phyloP scores from a whole-genome alignment of 192 early-diverging fungal species.

The Spinellus fusiger region DNA sequence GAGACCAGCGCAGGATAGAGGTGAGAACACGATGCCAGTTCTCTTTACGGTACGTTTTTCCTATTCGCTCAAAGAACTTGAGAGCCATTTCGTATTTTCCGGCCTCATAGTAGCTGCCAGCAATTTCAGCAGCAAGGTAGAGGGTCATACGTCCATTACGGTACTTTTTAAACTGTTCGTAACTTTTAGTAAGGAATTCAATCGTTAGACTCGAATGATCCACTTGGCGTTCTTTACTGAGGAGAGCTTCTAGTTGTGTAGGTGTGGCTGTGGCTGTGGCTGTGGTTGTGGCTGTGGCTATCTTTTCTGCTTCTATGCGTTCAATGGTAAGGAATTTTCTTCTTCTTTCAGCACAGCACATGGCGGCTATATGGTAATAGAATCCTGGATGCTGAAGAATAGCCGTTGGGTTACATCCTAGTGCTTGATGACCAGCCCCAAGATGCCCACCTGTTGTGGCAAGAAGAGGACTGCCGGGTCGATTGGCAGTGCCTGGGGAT shows the following conservation, averaged over 20 bases:
- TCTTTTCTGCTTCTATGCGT: not conserved
- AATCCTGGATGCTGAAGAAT: slow-evolving; percentile 83
- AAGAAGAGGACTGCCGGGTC: slow-evolving; percentile 28
- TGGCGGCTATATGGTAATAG: slow-evolving; percentile 74
- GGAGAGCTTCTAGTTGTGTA: not conserved
- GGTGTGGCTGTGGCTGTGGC: not conserved
- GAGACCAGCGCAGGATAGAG: slow-evolving; percentile 57
- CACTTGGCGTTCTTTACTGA: slow-evolving; percentile 42
- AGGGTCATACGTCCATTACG: slow-evolving; percentile 74
- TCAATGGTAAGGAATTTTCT: slow-evolving; percentile 47
- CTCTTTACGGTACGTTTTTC: slow-evolving; percentile 86
- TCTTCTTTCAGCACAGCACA: slow-evolving; percentile 66
- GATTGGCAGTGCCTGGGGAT: slow-evolving; percentile 12
- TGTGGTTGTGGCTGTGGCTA: not conserved
- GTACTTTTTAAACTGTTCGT: slow-evolving; percentile 79
- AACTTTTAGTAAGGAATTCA: slow-evolving; percentile 85
- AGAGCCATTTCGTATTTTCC: slow-evolving; percentile 83
- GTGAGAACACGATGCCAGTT: slow-evolving; percentile 66
- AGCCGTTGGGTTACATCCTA: slow-evolving; percentile 51
- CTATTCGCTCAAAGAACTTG: slow-evolving; percentile 83
- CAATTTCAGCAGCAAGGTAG: slow-evolving; percentile 83
- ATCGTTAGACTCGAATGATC: slow-evolving; percentile 70
- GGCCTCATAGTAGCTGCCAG: slow-evolving; percentile 67
- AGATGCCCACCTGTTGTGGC: slow-evolving; percentile 28
- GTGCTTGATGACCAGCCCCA: not conserved